phyloP scores from a whole-genome alignment of 352 stramenopile genomes.

The Phytophthora cajani region DNA sequence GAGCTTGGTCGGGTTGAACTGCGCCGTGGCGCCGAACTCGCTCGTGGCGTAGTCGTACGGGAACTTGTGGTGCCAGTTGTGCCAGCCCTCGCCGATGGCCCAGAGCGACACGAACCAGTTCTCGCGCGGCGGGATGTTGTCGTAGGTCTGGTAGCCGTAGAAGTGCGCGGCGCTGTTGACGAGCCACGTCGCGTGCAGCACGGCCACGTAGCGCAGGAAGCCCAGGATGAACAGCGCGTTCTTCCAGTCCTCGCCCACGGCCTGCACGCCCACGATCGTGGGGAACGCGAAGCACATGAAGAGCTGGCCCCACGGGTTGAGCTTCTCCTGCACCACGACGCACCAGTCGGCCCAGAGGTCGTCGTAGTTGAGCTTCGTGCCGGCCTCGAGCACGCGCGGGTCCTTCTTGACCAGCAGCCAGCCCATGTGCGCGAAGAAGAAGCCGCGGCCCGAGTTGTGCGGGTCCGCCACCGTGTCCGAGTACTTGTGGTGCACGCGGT shows the following conservation, averaged over 20 bases:
- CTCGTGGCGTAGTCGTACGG: conserved; percentile 99
- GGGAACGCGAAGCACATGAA: conserved; percentile 98
- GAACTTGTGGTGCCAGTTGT: conserved; percentile 99
- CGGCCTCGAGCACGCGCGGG: conserved; percentile 87
- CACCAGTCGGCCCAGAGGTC: conserved; percentile 97
- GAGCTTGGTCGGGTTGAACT: conserved; percentile 99
- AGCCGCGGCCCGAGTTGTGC: conserved; percentile 97
- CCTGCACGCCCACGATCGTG: conserved; percentile 86
- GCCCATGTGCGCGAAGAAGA: conserved; percentile 99
- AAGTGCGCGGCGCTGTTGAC: conserved; percentile 99
- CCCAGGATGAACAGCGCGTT: conserved; percentile 96
- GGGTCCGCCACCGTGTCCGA: conserved; percentile 94
- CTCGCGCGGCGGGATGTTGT: conserved; percentile 96
- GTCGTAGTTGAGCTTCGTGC: conserved; percentile 96
- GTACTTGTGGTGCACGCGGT: conserved; percentile 99
- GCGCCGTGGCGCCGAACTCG: conserved; percentile 95
- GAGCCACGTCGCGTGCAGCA: conserved; percentile 98
- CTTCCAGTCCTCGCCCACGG: conserved; percentile 95
- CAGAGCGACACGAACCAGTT: conserved; percentile 97
- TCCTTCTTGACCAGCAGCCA: conserved; percentile 99
- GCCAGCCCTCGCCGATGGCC: conserved; percentile 97
- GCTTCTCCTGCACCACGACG: conserved; percentile 96
- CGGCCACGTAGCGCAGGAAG: conserved; percentile 93
- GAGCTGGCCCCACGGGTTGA: conserved; percentile 97
- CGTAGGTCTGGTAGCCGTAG: conserved; percentile 97